Conservation (phyloP, 371 early-diverging fungal genomes). For the Neoconidiobolus thromboides region DNA sequence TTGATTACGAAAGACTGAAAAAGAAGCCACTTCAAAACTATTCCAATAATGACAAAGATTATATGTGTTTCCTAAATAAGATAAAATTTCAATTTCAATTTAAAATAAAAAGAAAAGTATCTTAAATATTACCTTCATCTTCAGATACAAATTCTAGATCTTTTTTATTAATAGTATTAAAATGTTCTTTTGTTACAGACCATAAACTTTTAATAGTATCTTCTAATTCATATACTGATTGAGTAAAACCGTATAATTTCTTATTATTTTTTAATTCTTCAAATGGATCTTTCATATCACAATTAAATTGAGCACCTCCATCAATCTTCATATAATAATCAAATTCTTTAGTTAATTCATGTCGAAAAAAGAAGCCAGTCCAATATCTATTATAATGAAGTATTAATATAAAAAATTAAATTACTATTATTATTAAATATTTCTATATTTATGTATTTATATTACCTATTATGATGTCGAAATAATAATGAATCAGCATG, state of each 20-base stretch:
- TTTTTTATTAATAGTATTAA: constrained; percentile 5
- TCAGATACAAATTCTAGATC: not conserved
- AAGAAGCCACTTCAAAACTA: constrained; percentile 83
- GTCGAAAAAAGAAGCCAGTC: constrained; percentile 77
- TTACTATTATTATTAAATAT: too few relatives aligned
- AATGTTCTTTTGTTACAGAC: constrained; percentile 9
- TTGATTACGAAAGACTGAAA: constrained; percentile 51
- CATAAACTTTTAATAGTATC: constrained; percentile 68
- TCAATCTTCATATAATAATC: constrained; percentile 94
- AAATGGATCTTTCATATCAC: constrained; percentile 84
- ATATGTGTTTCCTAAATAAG: not conserved
- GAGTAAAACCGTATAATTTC: constrained; percentile 69
- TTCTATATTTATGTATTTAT: too few relatives aligned
- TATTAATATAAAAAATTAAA: too few relatives aligned
- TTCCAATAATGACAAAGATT: constrained; percentile 80
- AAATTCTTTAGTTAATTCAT: constrained; percentile 48
- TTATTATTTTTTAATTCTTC: constrained; percentile 58
- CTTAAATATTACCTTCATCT: not conserved
- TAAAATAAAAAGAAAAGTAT: too few relatives aligned
- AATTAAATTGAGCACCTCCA: constrained; percentile 64
- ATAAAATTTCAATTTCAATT: too few relatives aligned
- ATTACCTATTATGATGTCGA: constrained; percentile 80
- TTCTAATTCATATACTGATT: constrained; percentile 51
- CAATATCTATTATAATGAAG: not conserved
- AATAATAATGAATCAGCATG: constrained; percentile 76